Evolutionary conservation across 2,329 filamentous ascomycete species (phyloP).

Genomic region (Aspergillus brunneoviolaceus): DNA sequence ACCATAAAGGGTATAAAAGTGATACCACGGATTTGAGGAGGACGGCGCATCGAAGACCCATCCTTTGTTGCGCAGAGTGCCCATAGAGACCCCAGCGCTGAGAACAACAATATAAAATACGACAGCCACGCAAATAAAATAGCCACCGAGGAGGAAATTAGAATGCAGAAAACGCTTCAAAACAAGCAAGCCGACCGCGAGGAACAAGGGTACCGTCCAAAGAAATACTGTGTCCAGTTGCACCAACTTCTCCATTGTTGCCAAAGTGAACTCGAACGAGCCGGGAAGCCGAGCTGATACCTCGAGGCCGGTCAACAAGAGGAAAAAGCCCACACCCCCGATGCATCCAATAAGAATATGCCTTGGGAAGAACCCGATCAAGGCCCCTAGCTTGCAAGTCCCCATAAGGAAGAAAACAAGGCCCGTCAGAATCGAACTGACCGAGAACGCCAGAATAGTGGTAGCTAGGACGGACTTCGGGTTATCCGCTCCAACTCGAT

Average conservation of each 20-base stretch:
- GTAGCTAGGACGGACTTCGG: conserved; percentile 87
- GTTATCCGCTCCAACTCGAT: conserved; percentile 73
- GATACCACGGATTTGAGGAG: conserved; percentile 88
- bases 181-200: conserved; percentile 74
- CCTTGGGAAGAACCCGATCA: conserved; percentile 94
- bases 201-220: conserved; percentile 75
- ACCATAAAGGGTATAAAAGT: conserved; percentile 96
- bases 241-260: conserved; percentile 73
- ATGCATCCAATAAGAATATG: conserved; percentile 97
- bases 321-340: conserved; percentile 93
- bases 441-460: conserved; percentile 84
- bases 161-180: conserved; percentile 74
- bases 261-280: conserved; percentile 75
- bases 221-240: conserved; percentile 71
- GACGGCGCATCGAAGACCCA: conserved; percentile 92
- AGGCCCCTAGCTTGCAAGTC: conserved; percentile 78
- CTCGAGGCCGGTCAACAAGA: conserved; percentile 87
- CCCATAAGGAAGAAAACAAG: conserved; percentile 91
- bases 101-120: conserved; percentile 53
- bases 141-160: conserved; percentile 81
- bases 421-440: conserved; percentile 89
- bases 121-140: conserved; percentile 75
- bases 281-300: conserved; percentile 87
- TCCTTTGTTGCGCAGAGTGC: conserved; percentile 66
- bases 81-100: conserved; percentile 63